Base-by-base conservation (phyloP, 768 basidiomycete genomes). In the Tricholomella constricta region DNA sequence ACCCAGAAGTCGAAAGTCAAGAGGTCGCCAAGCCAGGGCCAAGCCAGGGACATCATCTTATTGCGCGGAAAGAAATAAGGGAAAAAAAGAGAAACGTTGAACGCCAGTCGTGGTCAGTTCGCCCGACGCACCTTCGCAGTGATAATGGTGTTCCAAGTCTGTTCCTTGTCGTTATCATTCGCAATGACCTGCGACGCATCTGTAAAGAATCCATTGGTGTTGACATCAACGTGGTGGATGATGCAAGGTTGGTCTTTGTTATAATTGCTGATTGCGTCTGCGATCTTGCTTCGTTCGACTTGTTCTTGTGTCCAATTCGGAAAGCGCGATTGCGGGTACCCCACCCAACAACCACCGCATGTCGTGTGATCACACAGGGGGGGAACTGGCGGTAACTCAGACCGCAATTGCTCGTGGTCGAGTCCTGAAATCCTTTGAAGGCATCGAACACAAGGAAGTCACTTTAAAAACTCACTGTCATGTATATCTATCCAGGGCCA, bases 281-380 rank as follows among this genome's bases (percentile, higher is more conserved):
- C 54, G 34, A 79, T 78, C 49, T 71, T 69, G 59, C 77, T 77
- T 47, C 72, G 72, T 32, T 58, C 56, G 3, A 76, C 70, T 54
- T 84, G 82, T 11, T 61, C 60, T 8, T 62, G 56, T 0, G 80
- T 83, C 84, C 84, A 83, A 51, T 83, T 84, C 14, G 79, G 81
- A 56, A 81, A 85, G 31, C 66, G 66, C 6, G 76, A 76, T 42
- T 78, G 72, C 5, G 78, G 78, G 51, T 78, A 79, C 0, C 64
- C 64, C 47, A 36, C 67, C 73, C 74, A 78, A 54, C 77, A 78
- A 9, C 66, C 67, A 15, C 64, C 51, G 52, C 78, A 78, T 31
- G 52, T 46, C 14, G 49, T 53, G 45, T 77, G 78, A 42, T 71
- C 64, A 53, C 77, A 79, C 19, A 62, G 60, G 7, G 58, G 55